Conservation (phyloP, 345 rosid genomes). For the Clausena lansium region DNA sequence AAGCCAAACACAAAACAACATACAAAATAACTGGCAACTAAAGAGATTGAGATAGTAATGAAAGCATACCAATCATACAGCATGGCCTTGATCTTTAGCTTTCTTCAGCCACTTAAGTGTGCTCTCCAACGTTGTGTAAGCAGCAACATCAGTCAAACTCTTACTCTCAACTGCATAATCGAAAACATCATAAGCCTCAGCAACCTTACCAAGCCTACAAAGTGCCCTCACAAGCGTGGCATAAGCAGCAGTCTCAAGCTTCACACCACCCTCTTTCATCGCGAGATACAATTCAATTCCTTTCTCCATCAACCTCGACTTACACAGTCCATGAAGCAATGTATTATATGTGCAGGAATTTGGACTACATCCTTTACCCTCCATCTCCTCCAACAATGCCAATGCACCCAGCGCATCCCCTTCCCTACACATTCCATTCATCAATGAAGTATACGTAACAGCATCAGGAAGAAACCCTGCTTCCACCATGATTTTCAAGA, state of each 20-base stretch:
- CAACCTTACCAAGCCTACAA: slow-evolving; percentile 66
- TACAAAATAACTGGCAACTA: not conserved
- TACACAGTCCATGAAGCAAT: slow-evolving; percentile 79
- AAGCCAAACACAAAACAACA: too few relatives aligned
- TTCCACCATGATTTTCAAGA: slow-evolving; percentile 57
- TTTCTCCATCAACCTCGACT: slow-evolving; percentile 66
- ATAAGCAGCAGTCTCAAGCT: slow-evolving; percentile 71
- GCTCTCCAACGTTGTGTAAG: slow-evolving; percentile 72
- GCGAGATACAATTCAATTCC: slow-evolving; percentile 58
- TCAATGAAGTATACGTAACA: slow-evolving; percentile 72
- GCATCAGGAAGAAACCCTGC: slow-evolving; percentile 68
- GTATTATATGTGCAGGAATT: slow-evolving; percentile 77
- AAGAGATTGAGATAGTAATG: slow-evolving; percentile 1
- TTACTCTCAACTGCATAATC: slow-evolving; percentile 88
- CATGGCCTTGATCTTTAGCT: slow-evolving; percentile 70
- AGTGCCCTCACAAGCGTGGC: slow-evolving; percentile 71
- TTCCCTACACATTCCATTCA: slow-evolving; percentile 95
- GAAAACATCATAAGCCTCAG: slow-evolving; percentile 86
- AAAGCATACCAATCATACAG: slow-evolving; percentile 38
- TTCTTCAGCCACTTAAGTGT: slow-evolving; percentile 73
- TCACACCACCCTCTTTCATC: slow-evolving; percentile 58
- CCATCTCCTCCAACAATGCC: slow-evolving; percentile 73
- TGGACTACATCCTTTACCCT: slow-evolving; percentile 64
- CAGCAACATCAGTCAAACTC: slow-evolving; percentile 73
- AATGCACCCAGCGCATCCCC: slow-evolving; percentile 65